phyloP scores from a whole-genome alignment of 2,329 filamentous ascomycete species.

The Ceratocystis ficicola region DNA sequence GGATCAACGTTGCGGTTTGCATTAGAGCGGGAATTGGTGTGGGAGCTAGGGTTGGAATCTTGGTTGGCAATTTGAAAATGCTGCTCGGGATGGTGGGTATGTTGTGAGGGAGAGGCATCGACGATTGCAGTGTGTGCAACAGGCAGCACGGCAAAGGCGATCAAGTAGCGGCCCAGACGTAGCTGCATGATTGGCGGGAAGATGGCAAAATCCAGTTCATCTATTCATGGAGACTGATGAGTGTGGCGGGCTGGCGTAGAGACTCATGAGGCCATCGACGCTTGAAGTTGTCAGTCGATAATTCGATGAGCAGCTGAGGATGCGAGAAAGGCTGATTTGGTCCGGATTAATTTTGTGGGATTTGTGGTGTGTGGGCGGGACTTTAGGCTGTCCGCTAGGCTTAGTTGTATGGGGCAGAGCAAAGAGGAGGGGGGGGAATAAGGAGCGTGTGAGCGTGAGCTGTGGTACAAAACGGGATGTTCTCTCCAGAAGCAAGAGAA shows the following conservation, averaged over 20 bases:
- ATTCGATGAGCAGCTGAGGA: not conserved
- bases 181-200: constrained; percentile 22
- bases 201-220: constrained; percentile 17
- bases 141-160: constrained; percentile 22
- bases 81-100: constrained; percentile 15
- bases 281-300: constrained; percentile 10
- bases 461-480: not conserved
- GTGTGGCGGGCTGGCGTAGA: constrained; percentile 16
- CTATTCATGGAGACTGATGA: constrained; percentile 20
- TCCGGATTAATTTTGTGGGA: constrained; percentile 10
- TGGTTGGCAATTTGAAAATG: not conserved
- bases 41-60: not conserved
- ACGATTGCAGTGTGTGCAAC: constrained; percentile 22
- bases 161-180: constrained; percentile 20
- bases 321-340: not conserved
- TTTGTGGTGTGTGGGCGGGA: not conserved
- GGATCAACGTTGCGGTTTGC: constrained; percentile 1
- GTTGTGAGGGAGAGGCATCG: constrained; percentile 19
- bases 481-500: not conserved
- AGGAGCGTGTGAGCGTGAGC: too few species aligned
- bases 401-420: not conserved
- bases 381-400: not conserved
- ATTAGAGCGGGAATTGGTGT: not conserved
- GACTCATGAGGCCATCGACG: constrained; percentile 22
- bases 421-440: not conserved